Evolutionary conservation across 1,139 yeast genomes (phyloP), one percentile per base, ranked within the genome.

Genomic region (Nakaseomyces delphensis): DNA sequence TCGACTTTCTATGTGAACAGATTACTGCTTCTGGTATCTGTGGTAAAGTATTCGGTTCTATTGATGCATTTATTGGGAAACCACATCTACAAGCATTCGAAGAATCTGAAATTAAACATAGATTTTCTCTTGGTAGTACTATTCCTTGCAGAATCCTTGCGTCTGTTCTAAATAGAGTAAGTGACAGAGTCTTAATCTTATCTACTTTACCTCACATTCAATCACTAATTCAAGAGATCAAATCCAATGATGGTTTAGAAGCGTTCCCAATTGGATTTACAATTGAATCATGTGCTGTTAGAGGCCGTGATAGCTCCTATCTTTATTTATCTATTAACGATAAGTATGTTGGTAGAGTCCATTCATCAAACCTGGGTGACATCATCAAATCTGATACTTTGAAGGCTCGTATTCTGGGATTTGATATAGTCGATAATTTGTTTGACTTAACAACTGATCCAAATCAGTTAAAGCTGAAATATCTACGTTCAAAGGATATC

Each of bases 221-320:
- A 43, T 49, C 59, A 8, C 57, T 68, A 24, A 50, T 55, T 10
- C 39, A 48, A 11, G 40, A 41, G 2, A 42, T 54, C n/a, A 40
- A 44, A 14, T 49, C 55, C 33, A 48, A 42, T 24, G 63, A 53
- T 14, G 59, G 57, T 10, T 63, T 80, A 41, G 81, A 77, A 43
- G 83, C 91, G 0, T 81, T 83, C 64, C 87, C 94, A 14, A 61
- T 81, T 37, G 97, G 98, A 9, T 79, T 79, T 52, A 67, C 72
- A 16, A 71, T 87, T 43, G 86, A 81, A 4, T 69, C 69, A n/a
- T 76, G 74, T 21, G 73, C 71, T 25, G 73, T 89, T 27, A 66
- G 70, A 43, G 83, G 81, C 24, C 68, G 71, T 42, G 85, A 79
- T 55, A 57, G 72, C 2, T 66, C 69, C 42, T 80, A 74, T 55